Base-by-base conservation (phyloP, 1,284 basidiomycete species). In the Neotropicomus parvogracilis region DNA sequence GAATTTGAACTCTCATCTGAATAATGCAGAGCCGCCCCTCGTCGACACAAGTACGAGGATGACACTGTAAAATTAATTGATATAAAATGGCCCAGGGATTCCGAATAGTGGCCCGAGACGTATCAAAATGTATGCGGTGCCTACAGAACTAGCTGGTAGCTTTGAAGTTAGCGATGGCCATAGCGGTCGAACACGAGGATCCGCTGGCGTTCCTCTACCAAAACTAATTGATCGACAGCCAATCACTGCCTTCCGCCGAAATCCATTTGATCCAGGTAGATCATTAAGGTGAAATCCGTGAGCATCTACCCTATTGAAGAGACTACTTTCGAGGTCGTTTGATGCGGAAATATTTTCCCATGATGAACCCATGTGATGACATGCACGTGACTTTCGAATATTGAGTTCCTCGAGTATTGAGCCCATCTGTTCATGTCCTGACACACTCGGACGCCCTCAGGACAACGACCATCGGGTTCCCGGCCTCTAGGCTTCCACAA, bases 21-120 rank as follows among this genome's bases (percentile, higher is more conserved):
- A 24, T 69, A 12, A 80, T 71, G 34, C 75, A 46, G 7, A 70
- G 56, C 6, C 68, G 56, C 20, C 80, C 74, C 11, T 72, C 74
- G 6, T 59, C 68, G 12, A 83, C 24, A 4, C 8, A 4, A 24
- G 24, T 24, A 24, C 24, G 8, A 8, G 24, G 24, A n/a, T n/a
- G n/a, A n/a, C n/a, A n/a, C n/a, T n/a, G n/a, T n/a, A 24, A 62
- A 52, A 47, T 81, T 68, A 48, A 70, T 68, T 5, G 72, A 72
- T 46, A 75, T 70, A 0, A 72, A 74, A 20, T 50, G 57, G 36
- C 55, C 61, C 3, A 53, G 57, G 3, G 60, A 57, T 10, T 44
- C 46, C 7, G 68, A 41, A 50, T 66, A 63, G 7, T 46, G 54
- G n/a, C n/a, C n/a, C n/a, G n/a, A n/a, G 12, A 67, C 52, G 43